Percentiles rank a stretch among this genome's conserved stretches.
phyloP scores from a whole-genome alignment of 495 filamentous ascomycete genomes.

The Penicillium psychrofluorescens region DNA sequence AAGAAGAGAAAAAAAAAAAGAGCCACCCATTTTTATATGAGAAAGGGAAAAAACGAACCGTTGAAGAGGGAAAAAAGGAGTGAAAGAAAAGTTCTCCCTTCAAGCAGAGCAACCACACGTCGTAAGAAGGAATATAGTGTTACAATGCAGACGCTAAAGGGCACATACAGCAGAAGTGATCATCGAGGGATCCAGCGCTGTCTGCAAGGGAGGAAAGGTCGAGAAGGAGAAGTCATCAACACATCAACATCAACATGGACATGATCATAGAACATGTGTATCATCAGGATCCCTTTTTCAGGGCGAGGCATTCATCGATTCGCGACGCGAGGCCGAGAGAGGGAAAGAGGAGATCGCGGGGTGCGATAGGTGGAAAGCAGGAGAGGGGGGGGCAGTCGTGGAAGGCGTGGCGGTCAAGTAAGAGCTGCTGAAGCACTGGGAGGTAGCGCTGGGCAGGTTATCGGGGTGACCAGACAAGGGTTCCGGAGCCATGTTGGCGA shows the following conservation, averaged over 20 bases:
- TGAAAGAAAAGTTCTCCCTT: conserved; percentile 9
- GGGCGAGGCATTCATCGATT: conserved; percentile 24
- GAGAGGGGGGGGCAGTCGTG: conserved; percentile 33
- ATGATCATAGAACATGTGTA: too few relatives aligned
- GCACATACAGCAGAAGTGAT: conserved; percentile 2
- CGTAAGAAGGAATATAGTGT: conserved; percentile 9
- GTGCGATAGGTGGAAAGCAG: conserved; percentile 24
- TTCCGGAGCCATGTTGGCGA: conserved; percentile 19
- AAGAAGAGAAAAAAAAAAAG: conserved; percentile 4
- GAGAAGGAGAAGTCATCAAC: conserved; percentile 7
- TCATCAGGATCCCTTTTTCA: conserved; percentile 2
- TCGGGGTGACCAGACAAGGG: conserved; percentile 17
- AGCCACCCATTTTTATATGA: conserved; percentile 10
- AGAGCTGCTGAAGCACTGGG: conserved; percentile 23
- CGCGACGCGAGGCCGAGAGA: conserved; percentile 22
- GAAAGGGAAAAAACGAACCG: conserved; percentile 8
- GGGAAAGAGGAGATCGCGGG: conserved; percentile 16
- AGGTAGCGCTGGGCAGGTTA: conserved; percentile 17
- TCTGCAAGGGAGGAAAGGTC: conserved; percentile 13
- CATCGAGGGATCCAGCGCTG: background rate
- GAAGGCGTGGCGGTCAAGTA: conserved; percentile 30
- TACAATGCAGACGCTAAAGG: conserved; percentile 24
- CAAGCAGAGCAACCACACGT: conserved; percentile 1
- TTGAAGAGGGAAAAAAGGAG: conserved; percentile 10
- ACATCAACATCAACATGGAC: conserved; percentile 8